Evolutionary conservation across 2,329 filamentous ascomycete species (phyloP).

Genomic region (Paecilomyces sp.): DNA sequence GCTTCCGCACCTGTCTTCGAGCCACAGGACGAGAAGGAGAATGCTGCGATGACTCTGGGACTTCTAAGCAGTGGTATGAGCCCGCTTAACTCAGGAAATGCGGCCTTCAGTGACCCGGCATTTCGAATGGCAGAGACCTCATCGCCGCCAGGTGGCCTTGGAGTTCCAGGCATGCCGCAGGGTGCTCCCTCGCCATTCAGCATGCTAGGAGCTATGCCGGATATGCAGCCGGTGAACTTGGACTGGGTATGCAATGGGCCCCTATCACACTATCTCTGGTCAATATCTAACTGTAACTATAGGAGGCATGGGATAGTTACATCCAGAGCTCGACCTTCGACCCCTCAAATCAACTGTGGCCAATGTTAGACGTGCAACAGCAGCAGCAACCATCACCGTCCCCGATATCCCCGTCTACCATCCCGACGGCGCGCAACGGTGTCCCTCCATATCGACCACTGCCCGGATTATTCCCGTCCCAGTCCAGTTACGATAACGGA

Average conservation of each 20-base stretch:
- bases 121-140: constrained; percentile 23
- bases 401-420: constrained; percentile 15
- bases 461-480: constrained; percentile 5
- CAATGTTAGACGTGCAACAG: constrained; percentile 24
- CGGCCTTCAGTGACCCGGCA: constrained; percentile 20
- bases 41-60: constrained; percentile 63
- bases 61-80: constrained; percentile 59
- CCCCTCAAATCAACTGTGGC: constrained; percentile 32
- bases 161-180: constrained; percentile 25
- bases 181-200: constrained; percentile 48
- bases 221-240: constrained; percentile 48
- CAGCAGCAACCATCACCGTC: constrained; percentile 12
- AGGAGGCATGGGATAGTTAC: constrained; percentile 65
- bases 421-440: constrained; percentile 11
- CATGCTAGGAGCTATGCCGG: constrained; percentile 50
- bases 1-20: constrained; percentile 21
- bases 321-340: constrained; percentile 52
- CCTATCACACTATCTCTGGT: not conserved
- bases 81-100: constrained; percentile 31
- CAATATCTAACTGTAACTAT: constrained; percentile 18
- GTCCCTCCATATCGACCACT: constrained; percentile 4
- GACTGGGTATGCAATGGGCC: constrained; percentile 52
- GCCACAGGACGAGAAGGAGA: constrained; percentile 53
- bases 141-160: constrained; percentile 17
- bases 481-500: constrained; percentile 5